Evolutionary conservation across 2,329 filamentous ascomycete genomes (phyloP), one percentile per base, ranked within the genome.

Genomic region (Phaeosphaeriaceae sp.): DNA sequence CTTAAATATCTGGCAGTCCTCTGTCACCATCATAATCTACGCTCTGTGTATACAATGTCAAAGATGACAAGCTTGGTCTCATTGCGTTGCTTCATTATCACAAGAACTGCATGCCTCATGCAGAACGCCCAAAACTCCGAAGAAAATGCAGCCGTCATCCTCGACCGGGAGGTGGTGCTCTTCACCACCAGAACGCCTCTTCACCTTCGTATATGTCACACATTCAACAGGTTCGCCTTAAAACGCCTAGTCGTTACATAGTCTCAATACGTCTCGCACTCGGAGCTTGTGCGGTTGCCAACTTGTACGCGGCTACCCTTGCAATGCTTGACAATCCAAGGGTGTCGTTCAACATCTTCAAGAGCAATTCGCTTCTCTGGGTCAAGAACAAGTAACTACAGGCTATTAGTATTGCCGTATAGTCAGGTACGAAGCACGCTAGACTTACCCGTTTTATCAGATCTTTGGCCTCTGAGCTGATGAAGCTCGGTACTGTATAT

Each of bases 251-350:
- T 47, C 26, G 42, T 46, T 18, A 44, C 34, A 39, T 33, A 29
- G 15, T 23, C 26, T 46, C 42, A 54, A 49, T 56, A 56, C 33
- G 46, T 66, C 33, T 69, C 65, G 3, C 49, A 39, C 23, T 71
- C 66, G 1, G 60, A 62, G 50, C 60, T 69, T 38, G 62, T 55
- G 26, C 64, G 57, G 37, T 60, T 45, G 42, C 42, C 42, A 8
- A 45, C 28, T 33, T 45, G 42, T 5, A 45, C 34, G 23, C 42
- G 42, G 2, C 45, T 50, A 35, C 60, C 62, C 35, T 88, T 82
- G 73, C 93, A 97, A 74, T 97, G 90, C 80, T 97, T 97, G 61
- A 97, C 73, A 66, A 99, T 96, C 94, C 94, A 99, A 15, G 94
- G 93, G 73, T 97, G 94, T 43, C 82, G 82, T 73, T 93, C 87